Percentiles rank a stretch among this genome's conserved stretches.
Conservation (phyloP, 768 basidiomycete genomes). For the Lepiota subincarnata region DNA sequence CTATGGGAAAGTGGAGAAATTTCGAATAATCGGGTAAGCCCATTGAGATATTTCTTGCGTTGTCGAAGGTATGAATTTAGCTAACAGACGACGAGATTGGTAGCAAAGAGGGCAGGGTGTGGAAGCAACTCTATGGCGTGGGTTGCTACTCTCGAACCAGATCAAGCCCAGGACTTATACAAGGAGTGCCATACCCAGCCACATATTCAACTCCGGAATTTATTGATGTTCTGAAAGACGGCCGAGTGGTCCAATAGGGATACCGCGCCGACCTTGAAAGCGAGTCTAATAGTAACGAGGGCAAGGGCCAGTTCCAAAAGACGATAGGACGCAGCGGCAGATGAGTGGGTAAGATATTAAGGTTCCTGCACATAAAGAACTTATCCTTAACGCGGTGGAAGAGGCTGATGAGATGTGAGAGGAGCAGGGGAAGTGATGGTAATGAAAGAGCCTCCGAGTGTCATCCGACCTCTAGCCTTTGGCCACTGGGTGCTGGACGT, state of each 20-base stretch:
- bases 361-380: slow-evolving; percentile 27
- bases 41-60: too few relatives aligned
- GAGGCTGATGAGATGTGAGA: slow-evolving; percentile 46
- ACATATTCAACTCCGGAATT: too few relatives aligned
- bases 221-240: slow-evolving; percentile 86
- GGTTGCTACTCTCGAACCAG: too few relatives aligned
- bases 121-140: too few relatives aligned
- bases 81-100: too few relatives aligned
- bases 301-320: slow-evolving; percentile 61
- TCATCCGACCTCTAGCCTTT: slow-evolving; percentile 54
- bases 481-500: slow-evolving; percentile 88
- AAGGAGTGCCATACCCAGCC: too few relatives aligned
- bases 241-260: slow-evolving; percentile 81
- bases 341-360: slow-evolving; percentile 43
- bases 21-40: not conserved
- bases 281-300: slow-evolving; percentile 20
- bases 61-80: too few relatives aligned
- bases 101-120: too few relatives aligned
- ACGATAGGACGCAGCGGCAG: slow-evolving; percentile 59
- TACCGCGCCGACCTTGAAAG: slow-evolving; percentile 76
- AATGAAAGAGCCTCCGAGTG: slow-evolving; percentile 28
- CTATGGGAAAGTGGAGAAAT: not conserved
- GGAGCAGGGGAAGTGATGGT: slow-evolving; percentile 19
- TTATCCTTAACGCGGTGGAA: slow-evolving; percentile 42
- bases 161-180: too few relatives aligned